A percentile compares a stretch with the other conserved stretches of the same genome.
phyloP scores from a whole-genome alignment of 2,329 filamentous ascomycete species.

The Lojkania enalia region DNA sequence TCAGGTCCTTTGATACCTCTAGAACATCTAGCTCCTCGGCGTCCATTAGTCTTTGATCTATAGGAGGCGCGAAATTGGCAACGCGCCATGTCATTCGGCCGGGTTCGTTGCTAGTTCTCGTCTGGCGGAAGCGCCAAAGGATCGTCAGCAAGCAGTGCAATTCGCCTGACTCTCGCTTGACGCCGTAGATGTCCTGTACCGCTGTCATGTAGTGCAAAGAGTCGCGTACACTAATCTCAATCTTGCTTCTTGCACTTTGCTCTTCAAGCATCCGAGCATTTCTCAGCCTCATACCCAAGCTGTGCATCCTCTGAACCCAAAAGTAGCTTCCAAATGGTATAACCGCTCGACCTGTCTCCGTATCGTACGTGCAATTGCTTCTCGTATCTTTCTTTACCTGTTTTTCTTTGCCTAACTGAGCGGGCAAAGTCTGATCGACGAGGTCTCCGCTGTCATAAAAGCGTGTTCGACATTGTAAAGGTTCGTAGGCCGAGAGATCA shows the following conservation, averaged over 20 bases:
- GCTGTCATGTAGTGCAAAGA: slow-evolving; percentile 45
- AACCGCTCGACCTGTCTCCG: slow-evolving; percentile 28
- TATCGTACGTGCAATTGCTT: slow-evolving; percentile 26
- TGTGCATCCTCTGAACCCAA: slow-evolving; percentile 46
- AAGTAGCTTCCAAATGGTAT: slow-evolving; percentile 49
- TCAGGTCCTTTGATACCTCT: slow-evolving; percentile 4
- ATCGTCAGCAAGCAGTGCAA: slow-evolving; percentile 39
- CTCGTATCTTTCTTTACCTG: slow-evolving; percentile 26
- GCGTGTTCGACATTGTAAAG: slow-evolving; percentile 37
- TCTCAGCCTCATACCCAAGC: slow-evolving; percentile 25
- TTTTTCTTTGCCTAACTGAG: slow-evolving; percentile 26
- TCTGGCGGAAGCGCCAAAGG: slow-evolving; percentile 45
- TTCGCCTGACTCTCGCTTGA: slow-evolving; percentile 27
- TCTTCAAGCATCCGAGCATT: slow-evolving; percentile 17
- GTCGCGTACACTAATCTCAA: slow-evolving; percentile 32
- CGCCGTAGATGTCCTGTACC: slow-evolving; percentile 48
- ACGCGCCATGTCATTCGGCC: slow-evolving; percentile 43
- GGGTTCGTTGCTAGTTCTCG: slow-evolving; percentile 24
- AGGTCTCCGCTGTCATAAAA: slow-evolving; percentile 38
- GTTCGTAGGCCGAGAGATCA: slow-evolving; percentile 33
- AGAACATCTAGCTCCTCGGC: slow-evolving; percentile 13
- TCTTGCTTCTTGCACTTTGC: slow-evolving; percentile 20
- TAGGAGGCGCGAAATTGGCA: slow-evolving; percentile 23
- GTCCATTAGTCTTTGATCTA: slow-evolving; percentile 22
- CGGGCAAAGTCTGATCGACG: slow-evolving; percentile 24